A percentile compares a stretch with the other conserved stretches of the same genome.
These are phyloP conservation scores for Vitis hybrid DNA, from an alignment of 177 flowering plant genomes.

Conservation along the genomic window DNA sequence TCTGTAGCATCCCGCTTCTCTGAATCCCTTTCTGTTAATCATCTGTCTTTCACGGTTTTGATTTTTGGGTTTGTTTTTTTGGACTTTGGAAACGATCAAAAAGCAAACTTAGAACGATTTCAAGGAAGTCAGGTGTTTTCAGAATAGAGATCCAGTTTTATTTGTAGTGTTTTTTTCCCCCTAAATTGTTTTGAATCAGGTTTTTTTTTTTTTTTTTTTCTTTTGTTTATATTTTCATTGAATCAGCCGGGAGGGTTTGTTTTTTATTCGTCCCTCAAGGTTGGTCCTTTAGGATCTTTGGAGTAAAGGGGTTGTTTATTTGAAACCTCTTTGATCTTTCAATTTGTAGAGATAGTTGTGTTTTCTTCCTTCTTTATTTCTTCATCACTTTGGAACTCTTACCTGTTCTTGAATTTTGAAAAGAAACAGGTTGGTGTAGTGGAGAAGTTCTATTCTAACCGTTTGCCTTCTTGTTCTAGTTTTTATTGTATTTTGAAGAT, in stretches of 20 bases:
- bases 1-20: conserved; percentile 56
- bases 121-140: conserved; percentile 66
- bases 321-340: conserved; percentile 29
- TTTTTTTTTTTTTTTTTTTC: conserved; percentile 5
- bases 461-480: background rate
- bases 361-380: background rate
- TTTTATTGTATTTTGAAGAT: background rate
- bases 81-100: conserved; percentile 12
- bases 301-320: conserved; percentile 34
- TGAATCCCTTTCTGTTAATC: conserved; percentile 66
- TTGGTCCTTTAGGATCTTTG: conserved; percentile 16
- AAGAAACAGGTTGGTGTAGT: conserved; percentile 36
- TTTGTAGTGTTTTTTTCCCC: background rate
- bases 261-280: conserved; percentile 53
- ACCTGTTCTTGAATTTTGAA: conserved; percentile 51
- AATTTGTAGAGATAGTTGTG: background rate
- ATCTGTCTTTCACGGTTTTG: conserved; percentile 53
- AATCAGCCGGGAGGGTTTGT: conserved; percentile 55
- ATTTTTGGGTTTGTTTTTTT: conserved; percentile 44
- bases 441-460: no score
- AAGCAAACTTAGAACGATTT: conserved; percentile 46
- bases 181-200: background rate
- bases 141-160: conserved; percentile 49
- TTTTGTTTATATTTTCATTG: conserved; percentile 1
- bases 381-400: background rate